These are phyloP conservation scores for Geranium brycei DNA, from an alignment of 345 rosid species.

Conservation along the genomic window DNA sequence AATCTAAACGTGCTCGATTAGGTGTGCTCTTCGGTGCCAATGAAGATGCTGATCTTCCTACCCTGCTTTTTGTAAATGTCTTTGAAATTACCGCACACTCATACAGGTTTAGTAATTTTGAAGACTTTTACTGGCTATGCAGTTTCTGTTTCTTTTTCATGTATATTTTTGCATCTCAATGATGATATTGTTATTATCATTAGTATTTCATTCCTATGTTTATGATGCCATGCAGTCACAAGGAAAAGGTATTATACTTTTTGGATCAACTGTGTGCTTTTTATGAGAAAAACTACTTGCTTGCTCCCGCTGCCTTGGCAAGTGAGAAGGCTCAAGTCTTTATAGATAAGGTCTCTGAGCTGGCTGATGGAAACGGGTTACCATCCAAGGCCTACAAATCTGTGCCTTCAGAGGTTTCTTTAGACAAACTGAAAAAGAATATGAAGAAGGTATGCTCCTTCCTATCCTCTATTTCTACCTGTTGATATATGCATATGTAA, in stretches of 20 bases:
- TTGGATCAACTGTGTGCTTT: constrained; percentile 64
- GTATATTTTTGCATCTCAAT: not conserved
- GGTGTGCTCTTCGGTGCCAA: constrained; percentile 63
- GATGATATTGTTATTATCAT: not conserved
- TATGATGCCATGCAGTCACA: constrained; percentile 46
- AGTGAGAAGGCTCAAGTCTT: constrained; percentile 40
- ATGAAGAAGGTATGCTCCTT: constrained; percentile 41
- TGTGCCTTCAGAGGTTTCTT: constrained; percentile 32
- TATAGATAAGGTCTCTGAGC: constrained; percentile 58
- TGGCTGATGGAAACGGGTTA: constrained; percentile 63
- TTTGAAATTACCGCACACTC: constrained; percentile 57
- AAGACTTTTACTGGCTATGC: not conserved
- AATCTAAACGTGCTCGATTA: constrained; percentile 69
- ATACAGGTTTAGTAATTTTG: constrained; percentile 49
- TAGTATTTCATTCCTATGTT: constrained; percentile 9
- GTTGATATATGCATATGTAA: not conserved
- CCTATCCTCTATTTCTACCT: too few species aligned
- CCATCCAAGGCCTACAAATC: constrained; percentile 47
- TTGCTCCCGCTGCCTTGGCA: constrained; percentile 38
- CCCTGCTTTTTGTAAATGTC: constrained; percentile 53
- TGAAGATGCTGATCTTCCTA: constrained; percentile 33
- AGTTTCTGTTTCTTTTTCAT: too few species aligned
- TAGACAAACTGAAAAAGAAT: constrained; percentile 29
- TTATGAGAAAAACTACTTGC: constrained; percentile 49
- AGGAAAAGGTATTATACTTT: constrained; percentile 55